These are phyloP conservation scores for Dionaea muscipula DNA, from an alignment of 179 eudicot species.

Conservation along the genomic window DNA sequence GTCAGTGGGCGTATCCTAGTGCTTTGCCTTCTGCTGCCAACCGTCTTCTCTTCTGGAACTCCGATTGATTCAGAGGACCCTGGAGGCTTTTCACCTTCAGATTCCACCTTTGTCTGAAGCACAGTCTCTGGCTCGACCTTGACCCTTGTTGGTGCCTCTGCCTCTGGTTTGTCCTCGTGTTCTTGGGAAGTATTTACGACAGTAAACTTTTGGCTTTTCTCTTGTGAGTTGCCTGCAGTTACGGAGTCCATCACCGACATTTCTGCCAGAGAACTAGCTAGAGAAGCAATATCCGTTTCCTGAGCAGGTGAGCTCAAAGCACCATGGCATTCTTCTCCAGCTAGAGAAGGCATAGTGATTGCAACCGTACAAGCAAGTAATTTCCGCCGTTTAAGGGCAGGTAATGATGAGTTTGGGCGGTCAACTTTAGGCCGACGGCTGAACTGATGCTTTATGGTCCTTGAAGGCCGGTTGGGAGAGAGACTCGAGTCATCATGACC, in stretches of 20 bases:
- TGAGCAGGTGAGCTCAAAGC: slow-evolving; percentile 32
- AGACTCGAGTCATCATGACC: background rate
- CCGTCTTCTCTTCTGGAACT: slow-evolving; percentile 12
- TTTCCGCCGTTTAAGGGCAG: slow-evolving; percentile 24
- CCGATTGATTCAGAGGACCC: background rate
- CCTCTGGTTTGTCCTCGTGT: slow-evolving; percentile 6
- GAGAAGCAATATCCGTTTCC: slow-evolving; percentile 13
- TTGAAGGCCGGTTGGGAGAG: slow-evolving; percentile 11
- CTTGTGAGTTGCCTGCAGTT: slow-evolving; percentile 10
- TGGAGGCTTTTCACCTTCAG: background rate
- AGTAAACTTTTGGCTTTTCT: background rate
- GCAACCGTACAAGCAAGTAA: slow-evolving; percentile 20
- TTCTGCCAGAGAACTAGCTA: slow-evolving; percentile 14
- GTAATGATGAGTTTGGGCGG: slow-evolving; percentile 8
- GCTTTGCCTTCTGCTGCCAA: slow-evolving; percentile 33
- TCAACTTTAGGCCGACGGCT: slow-evolving; percentile 18
- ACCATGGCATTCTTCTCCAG: background rate
- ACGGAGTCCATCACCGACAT: slow-evolving; percentile 8
- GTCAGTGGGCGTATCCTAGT: slow-evolving; percentile 46
- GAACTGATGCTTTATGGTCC: slow-evolving; percentile 27
- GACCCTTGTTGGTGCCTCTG: background rate
- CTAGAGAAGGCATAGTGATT: slow-evolving; percentile 6
- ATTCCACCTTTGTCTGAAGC: slow-evolving; percentile 23
- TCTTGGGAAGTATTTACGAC: background rate
- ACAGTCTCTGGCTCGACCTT: slow-evolving; percentile 16